phyloP scores from a whole-genome alignment of 139 green algal genomes.

The Chlamydomonas incerta region DNA sequence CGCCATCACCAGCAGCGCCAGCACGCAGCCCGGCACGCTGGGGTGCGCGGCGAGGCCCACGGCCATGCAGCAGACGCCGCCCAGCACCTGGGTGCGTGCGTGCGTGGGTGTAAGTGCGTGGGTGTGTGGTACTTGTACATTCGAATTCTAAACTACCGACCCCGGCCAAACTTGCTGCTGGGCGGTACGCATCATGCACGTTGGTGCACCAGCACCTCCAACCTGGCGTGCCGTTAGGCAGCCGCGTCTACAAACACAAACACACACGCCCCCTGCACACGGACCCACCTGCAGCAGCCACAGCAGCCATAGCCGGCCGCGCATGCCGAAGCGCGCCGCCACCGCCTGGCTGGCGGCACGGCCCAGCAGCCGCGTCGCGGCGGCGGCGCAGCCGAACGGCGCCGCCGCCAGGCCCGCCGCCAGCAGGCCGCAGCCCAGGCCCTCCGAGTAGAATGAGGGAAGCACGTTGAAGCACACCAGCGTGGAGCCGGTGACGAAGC shows the following conservation, averaged over 20 bases:
- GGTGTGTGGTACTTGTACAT: no score
- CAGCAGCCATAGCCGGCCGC: conserved; percentile 1
- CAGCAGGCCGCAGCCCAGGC: neutral
- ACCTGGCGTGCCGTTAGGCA: no score
- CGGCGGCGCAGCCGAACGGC: neutral
- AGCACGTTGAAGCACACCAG: neutral
- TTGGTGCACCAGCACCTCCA: no score
- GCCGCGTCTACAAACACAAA: no score
- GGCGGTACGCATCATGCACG: no score
- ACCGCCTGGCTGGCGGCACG: neutral
- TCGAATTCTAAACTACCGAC: no score
- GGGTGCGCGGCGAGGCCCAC: neutral
- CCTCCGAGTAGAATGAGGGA: neutral
- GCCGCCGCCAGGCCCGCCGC: neutral
- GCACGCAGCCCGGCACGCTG: neutral
- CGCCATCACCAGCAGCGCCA: neutral
- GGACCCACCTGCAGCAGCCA: neutral
- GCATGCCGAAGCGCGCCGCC: neutral
- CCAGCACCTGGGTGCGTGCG: neutral
- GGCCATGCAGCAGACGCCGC: neutral
- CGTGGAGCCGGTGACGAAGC: neutral
- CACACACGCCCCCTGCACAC: no score
- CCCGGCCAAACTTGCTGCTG: no score
- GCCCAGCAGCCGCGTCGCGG: neutral
- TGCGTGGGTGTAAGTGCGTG: no score